Evolutionary conservation across 345 rosid genomes (phyloP), one percentile per base, ranked within the genome.

Genomic region (Citrus cavaleriei): DNA sequence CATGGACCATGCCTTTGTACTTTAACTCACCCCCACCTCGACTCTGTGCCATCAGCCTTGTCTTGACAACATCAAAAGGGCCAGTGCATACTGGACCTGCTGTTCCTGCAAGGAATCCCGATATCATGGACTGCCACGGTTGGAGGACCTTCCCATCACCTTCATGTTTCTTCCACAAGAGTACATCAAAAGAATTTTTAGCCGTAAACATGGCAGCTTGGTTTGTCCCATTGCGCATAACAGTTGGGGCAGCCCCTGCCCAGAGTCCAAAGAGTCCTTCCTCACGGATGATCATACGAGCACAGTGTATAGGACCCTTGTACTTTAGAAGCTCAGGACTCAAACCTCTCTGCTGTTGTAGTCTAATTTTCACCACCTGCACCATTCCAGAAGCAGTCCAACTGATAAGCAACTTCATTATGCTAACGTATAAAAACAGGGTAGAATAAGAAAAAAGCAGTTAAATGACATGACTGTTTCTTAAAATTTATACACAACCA

Each of bases 171-270:
- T 90, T 88, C 99, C 99, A 96, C 86, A 96, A 79, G 35, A 94
- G 22, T 8, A 89, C 85, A 72, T 96, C 99, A 42, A 93, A 93
- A 3, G 95, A 76, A 78, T 94, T 94, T 82, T 96, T 96, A 0
- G 99, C 97, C 0, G 98, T 94, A 74, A 96, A 94, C 99, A 92
- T 96, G 61, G 92, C 98, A 0, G 99, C 98, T 84, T 94, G 99
- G 86, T 96, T 94, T 30, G 98, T 96, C 14, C 99, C 98, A 73
- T 96, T 96, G 30, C 98, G 94, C 98, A 94, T 94, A 14, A 96
- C 95, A 3, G 98, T 96, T 9, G 99, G 98, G 40, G 97, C 89
- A 74, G 97, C 99, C 63, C 99, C 99, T 68, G 98, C 91, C 98
- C 98, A 96, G 60, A 96, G 87, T 24, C 99, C 99, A 8, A 86